Percentiles rank a stretch among this genome's conserved stretches.
phyloP scores from a whole-genome alignment of 257 asterid genomes.

The Thymus mandschuricus region DNA sequence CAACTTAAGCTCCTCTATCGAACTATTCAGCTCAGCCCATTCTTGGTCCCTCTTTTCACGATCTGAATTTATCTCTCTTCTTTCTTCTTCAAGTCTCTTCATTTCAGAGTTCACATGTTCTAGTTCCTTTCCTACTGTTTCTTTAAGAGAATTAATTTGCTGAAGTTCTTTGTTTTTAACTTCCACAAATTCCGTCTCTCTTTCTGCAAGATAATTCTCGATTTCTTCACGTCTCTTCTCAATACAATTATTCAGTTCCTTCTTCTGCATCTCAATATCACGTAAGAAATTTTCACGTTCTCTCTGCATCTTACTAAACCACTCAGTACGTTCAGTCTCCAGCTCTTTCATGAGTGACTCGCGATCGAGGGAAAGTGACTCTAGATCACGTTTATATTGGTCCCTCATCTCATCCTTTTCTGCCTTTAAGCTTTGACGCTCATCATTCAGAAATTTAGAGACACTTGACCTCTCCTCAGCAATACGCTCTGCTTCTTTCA shows the following conservation, averaged over 20 bases:
- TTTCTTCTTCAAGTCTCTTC: conserved; percentile 73
- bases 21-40: conserved; percentile 77
- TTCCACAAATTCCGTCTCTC: conserved; percentile 74
- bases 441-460: conserved; percentile 74
- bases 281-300: conserved; percentile 73
- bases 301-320: conserved; percentile 77
- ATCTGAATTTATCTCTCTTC: conserved; percentile 72
- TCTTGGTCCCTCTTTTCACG: conserved; percentile 82
- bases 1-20: conserved; percentile 76
- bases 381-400: conserved; percentile 68
- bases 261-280: conserved; percentile 76
- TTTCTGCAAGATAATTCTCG: conserved; percentile 67
- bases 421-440: conserved; percentile 69
- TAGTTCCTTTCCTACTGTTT: conserved; percentile 63
- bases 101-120: conserved; percentile 77
- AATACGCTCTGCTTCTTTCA: conserved; percentile 73
- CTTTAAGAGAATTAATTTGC: conserved; percentile 62
- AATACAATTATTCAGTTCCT: conserved; percentile 69
- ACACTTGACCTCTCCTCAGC: conserved; percentile 73
- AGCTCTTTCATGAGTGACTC: conserved; percentile 73
- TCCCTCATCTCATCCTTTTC: conserved; percentile 74
- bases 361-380: conserved; percentile 76
- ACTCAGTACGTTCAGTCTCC: conserved; percentile 71
- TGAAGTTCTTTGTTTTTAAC: conserved; percentile 69
- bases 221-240: conserved; percentile 84